These are phyloP conservation scores for Hysterium pulicare DNA, from an alignment of 2,329 filamentous ascomycete species.

Conservation along the genomic window DNA sequence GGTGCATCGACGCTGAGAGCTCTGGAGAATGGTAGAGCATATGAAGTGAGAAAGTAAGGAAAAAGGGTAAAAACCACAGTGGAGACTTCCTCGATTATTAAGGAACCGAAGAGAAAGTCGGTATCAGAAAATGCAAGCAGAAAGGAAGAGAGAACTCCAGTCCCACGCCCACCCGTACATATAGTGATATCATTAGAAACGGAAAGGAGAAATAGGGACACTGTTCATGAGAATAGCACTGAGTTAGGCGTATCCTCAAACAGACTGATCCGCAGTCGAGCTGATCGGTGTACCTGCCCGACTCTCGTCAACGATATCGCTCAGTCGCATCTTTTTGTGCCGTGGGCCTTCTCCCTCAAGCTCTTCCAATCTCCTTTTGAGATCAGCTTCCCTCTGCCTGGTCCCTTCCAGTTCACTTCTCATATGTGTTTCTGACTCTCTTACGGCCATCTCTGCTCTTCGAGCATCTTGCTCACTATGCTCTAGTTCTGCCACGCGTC, in stretches of 20 bases:
- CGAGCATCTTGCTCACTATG: slow-evolving; percentile 68
- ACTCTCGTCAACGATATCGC: slow-evolving; percentile 51
- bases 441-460: slow-evolving; percentile 57
- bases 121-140: neutral
- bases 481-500: slow-evolving; percentile 69
- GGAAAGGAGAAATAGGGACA: too few species aligned
- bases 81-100: neutral
- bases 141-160: neutral
- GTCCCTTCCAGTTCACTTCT: slow-evolving; percentile 67
- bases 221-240: neutral
- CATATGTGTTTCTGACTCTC: slow-evolving; percentile 56
- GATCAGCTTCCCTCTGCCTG: slow-evolving; percentile 72
- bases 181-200: neutral
- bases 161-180: neutral
- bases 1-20: neutral
- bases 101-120: neutral
- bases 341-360: slow-evolving; percentile 44
- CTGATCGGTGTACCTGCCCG: slow-evolving; percentile 33
- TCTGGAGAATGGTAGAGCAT: neutral
- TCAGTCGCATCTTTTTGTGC: slow-evolving; percentile 56
- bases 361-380: slow-evolving; percentile 80
- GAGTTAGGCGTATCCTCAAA: neutral
- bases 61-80: too few species aligned
- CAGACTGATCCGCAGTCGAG: slow-evolving; percentile 11
- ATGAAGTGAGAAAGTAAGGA: too few species aligned